Conservation (phyloP, 768 basidiomycete genomes). For the Tricholoma saponaceum region DNA sequence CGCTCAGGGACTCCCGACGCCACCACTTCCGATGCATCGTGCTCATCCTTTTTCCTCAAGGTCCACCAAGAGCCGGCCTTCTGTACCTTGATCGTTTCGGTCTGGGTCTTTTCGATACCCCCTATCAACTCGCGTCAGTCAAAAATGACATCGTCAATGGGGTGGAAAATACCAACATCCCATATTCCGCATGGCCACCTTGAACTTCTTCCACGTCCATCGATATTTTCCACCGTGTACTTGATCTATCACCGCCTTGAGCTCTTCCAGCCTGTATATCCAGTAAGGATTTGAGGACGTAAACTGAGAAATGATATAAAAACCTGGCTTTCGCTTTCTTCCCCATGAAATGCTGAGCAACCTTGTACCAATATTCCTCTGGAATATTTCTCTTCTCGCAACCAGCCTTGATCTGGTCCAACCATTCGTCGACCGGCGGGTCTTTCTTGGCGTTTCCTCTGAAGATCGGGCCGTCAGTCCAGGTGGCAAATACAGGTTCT, state of each 20-base stretch:
- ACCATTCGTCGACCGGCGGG: constrained; percentile 66
- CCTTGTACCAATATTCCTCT: constrained; percentile 80
- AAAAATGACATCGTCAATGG: background rate
- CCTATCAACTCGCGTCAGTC: constrained; percentile 34
- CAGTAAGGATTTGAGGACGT: background rate
- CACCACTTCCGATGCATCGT: constrained; percentile 16
- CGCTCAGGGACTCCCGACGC: constrained; percentile 4
- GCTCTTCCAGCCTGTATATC: constrained; percentile 47
- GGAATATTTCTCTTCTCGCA: constrained; percentile 68
- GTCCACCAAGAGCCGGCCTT: constrained; percentile 17
- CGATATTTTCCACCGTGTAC: constrained; percentile 74
- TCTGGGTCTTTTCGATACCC: constrained; percentile 59
- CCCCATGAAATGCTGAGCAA: constrained; percentile 73
- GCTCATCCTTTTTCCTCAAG: constrained; percentile 40
- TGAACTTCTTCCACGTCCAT: constrained; percentile 85
- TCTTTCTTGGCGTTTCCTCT: constrained; percentile 68
- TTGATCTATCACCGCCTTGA: constrained; percentile 70
- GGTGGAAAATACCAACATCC: constrained; percentile 53
- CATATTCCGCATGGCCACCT: constrained; percentile 75
- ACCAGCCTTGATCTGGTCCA: constrained; percentile 67
- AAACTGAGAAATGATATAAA: constrained; percentile 1
- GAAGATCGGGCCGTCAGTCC: constrained; percentile 66
- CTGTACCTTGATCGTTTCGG: constrained; percentile 40
- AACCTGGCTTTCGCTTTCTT: constrained; percentile 60
- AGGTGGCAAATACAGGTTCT: constrained; percentile 59